Conservation (phyloP, 1,284 basidiomycete species). For the Earliella scabrosa region DNA sequence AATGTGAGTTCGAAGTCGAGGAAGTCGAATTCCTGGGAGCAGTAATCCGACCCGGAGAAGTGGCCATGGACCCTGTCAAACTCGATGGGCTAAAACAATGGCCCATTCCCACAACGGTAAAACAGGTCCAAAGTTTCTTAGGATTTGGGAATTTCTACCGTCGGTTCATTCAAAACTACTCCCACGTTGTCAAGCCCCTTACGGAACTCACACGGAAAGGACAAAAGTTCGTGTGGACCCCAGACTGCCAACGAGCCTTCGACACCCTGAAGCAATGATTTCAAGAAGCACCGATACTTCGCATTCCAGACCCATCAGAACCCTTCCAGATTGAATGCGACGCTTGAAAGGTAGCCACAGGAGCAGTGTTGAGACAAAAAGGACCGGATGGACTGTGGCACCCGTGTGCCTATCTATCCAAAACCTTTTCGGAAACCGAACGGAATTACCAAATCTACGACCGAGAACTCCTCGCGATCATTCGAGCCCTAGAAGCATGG, state of each 20-base stretch:
- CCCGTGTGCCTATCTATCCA: conserved; percentile 35
- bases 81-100: conserved; percentile 40
- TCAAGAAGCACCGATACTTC: conserved; percentile 28
- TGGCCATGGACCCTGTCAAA: conserved; percentile 44
- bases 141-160: conserved; percentile 50
- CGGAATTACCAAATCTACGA: conserved; percentile 41
- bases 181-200: conserved; percentile 36
- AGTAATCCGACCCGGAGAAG: conserved; percentile 30
- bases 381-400: conserved; percentile 28
- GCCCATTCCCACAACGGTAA: conserved; percentile 35
- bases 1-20: conserved; percentile 38
- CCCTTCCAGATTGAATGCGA: conserved; percentile 27
- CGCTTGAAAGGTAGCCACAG: conserved; percentile 20
- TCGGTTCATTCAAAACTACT: conserved; percentile 44
- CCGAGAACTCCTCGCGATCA: conserved; percentile 42
- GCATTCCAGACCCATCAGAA: conserved; percentile 17
- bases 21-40: conserved; percentile 44
- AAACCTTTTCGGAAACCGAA: conserved; percentile 24
- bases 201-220: conserved; percentile 32
- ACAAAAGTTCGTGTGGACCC: conserved; percentile 29
- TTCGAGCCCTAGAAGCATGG: conserved; percentile 34
- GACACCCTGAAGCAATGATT: conserved; percentile 31
- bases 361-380: conserved; percentile 17
- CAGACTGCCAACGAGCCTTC: conserved; percentile 32
- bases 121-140: conserved; percentile 40